A percentile compares a stretch with the other conserved stretches of the same genome.
phyloP scores from a whole-genome alignment of 2,329 filamentous ascomycete genomes.

The Aureobasidium sp. region DNA sequence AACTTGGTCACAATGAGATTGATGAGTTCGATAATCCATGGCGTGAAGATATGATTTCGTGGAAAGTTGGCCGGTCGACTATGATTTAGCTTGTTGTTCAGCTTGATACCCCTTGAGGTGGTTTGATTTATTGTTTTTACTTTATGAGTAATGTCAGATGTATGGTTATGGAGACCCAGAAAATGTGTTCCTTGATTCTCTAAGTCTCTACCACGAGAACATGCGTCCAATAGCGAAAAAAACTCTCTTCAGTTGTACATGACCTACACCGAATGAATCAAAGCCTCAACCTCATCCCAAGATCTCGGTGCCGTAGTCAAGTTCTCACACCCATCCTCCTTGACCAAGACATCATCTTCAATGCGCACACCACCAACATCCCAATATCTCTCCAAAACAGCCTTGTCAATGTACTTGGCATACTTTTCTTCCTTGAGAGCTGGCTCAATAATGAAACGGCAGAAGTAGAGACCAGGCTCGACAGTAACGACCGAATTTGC shows the following conservation, averaged over 20 bases:
- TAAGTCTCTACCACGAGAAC: too few species aligned
- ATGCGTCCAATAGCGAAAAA: too few species aligned
- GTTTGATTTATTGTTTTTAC: background rate
- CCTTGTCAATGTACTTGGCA: slow-evolving; percentile 57
- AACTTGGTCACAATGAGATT: slow-evolving; percentile 32
- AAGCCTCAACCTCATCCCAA: slow-evolving; percentile 34
- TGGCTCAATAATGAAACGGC: slow-evolving; percentile 63
- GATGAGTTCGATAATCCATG: slow-evolving; percentile 45
- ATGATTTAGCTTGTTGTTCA: background rate
- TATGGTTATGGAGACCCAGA: background rate
- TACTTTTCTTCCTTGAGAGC: slow-evolving; percentile 58
- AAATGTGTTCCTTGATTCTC: too few species aligned
- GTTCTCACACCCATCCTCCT: slow-evolving; percentile 71
- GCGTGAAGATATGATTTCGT: slow-evolving; percentile 23
- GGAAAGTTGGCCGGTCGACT: slow-evolving; percentile 5
- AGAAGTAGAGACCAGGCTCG: slow-evolving; percentile 84
- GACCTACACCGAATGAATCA: slow-evolving; percentile 14
- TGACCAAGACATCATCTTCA: slow-evolving; percentile 81
- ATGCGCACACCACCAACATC: slow-evolving; percentile 82
- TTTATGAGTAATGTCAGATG: background rate
- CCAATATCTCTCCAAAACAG: slow-evolving; percentile 63
- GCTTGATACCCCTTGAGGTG: background rate
- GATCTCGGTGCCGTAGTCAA: slow-evolving; percentile 67
- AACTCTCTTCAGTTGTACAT: too few species aligned
- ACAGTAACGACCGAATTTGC: slow-evolving; percentile 84